Evolutionary conservation across 305 asterid species (phyloP).

Genomic region (Ajuga reptans): DNA sequence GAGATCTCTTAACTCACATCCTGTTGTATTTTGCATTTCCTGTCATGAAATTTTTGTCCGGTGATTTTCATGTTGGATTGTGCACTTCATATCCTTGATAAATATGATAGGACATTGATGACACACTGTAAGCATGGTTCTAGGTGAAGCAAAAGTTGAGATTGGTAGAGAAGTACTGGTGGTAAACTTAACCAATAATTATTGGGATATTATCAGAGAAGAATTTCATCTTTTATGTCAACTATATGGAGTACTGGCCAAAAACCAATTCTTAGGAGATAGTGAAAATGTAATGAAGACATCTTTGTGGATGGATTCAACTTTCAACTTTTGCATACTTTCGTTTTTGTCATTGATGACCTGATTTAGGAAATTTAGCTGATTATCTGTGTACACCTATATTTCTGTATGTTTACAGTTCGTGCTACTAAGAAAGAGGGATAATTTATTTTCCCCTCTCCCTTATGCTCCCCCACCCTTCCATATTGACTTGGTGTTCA

Average conservation of each 20-base stretch:
- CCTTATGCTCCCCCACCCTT: background rate
- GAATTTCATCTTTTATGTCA: background rate
- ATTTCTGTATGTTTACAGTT: slow-evolving; percentile 1
- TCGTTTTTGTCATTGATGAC: background rate
- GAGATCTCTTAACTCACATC: slow-evolving; percentile 33
- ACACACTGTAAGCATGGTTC: slow-evolving; percentile 4
- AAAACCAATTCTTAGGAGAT: background rate
- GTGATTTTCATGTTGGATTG: slow-evolving; percentile 14
- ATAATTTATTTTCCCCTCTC: background rate
- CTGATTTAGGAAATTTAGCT: slow-evolving; percentile 6
- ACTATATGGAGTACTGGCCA: background rate
- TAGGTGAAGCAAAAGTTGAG: background rate
- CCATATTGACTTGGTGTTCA: slow-evolving; percentile 26
- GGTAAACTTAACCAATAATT: background rate
- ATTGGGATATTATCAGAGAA: background rate
- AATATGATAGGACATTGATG: background rate
- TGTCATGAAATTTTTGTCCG: background rate
- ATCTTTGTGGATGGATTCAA: slow-evolving; percentile 16
- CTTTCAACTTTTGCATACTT: background rate
- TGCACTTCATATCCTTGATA: slow-evolving; percentile 4
- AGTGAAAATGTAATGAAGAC: background rate
- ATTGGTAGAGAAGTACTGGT: background rate
- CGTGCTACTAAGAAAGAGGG: slow-evolving; percentile 17
- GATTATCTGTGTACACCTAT: slow-evolving; percentile 3
- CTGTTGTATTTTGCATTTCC: slow-evolving; percentile 17